Evolutionary conservation across 257 asterid genomes (phyloP).

Genomic region (Orobanche coerulescens): DNA sequence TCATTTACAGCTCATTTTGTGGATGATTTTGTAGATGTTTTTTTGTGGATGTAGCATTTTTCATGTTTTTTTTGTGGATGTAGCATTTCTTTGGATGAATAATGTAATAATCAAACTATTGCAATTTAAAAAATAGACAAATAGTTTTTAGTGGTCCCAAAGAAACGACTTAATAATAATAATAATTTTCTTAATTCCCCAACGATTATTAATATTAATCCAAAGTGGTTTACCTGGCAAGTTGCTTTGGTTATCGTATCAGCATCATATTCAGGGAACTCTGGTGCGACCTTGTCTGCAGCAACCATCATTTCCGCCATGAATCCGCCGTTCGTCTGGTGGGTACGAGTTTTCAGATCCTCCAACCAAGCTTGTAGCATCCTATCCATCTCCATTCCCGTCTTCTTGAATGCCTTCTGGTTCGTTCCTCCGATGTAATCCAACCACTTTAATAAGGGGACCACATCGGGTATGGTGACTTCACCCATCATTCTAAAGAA

Average conservation of each 20-base stretch:
- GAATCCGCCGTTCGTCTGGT: slow-evolving; percentile 2
- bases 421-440: slow-evolving; percentile 15
- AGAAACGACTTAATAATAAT: no score
- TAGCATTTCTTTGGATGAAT: no score
- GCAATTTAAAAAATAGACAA: no score
- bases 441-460: slow-evolving; percentile 19
- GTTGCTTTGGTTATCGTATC: slow-evolving; percentile 28
- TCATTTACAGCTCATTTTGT: no score
- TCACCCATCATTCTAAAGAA: slow-evolving; percentile 15
- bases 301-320: slow-evolving; percentile 14
- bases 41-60: no score
- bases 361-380: slow-evolving; percentile 24
- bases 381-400: slow-evolving; percentile 6
- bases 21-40: no score
- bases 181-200: no score
- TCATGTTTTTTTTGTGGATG: no score
- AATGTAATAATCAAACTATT: no score
- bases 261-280: slow-evolving; percentile 23
- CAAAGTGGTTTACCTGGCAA: slow-evolving; percentile 27
- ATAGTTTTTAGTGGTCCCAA: no score
- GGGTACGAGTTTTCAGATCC: slow-evolving; percentile 4
- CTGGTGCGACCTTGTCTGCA: neutral
- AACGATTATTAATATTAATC: no score
- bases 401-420: neutral
- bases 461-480: slow-evolving; percentile 17